Conservation (phyloP, 1,284 basidiomycete genomes). For the Fomitopsis betulina region DNA sequence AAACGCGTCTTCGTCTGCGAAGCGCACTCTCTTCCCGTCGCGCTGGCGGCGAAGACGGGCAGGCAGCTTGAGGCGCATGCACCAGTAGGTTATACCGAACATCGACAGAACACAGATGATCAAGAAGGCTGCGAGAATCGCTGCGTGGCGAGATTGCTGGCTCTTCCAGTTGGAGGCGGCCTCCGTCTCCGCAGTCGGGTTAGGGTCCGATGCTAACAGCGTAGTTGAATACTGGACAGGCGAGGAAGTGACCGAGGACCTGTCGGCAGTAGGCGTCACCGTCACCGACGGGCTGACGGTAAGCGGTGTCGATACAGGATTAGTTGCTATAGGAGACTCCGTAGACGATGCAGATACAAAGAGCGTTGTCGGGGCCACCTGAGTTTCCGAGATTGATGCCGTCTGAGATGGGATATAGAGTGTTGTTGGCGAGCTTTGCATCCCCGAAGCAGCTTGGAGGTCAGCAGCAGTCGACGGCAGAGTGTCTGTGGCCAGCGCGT, state of each 20-base stretch:
- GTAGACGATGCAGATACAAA: neutral
- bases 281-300: neutral
- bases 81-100: conserved; percentile 20
- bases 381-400: no score
- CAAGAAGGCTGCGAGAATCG: conserved; percentile 23
- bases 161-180: conserved; percentile 11
- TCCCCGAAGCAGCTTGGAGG: neutral
- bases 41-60: conserved; percentile 10
- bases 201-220: conserved; percentile 8
- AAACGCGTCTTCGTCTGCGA: conserved; percentile 8
- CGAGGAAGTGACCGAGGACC: neutral
- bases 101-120: conserved; percentile 20
- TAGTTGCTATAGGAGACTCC: neutral
- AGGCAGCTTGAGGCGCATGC: conserved; percentile 21
- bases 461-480: neutral
- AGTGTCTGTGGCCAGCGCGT: neutral
- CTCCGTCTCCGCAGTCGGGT: conserved; percentile 7
- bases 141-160: conserved; percentile 17
- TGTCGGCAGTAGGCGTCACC: neutral
- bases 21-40: conserved; percentile 5
- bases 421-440: neutral
- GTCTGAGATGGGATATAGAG: neutral
- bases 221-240: neutral
- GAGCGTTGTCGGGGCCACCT: neutral
- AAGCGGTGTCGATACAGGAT: neutral